phyloP scores from a whole-genome alignment of 2,329 filamentous ascomycete species.

The Botrytis medusae region DNA sequence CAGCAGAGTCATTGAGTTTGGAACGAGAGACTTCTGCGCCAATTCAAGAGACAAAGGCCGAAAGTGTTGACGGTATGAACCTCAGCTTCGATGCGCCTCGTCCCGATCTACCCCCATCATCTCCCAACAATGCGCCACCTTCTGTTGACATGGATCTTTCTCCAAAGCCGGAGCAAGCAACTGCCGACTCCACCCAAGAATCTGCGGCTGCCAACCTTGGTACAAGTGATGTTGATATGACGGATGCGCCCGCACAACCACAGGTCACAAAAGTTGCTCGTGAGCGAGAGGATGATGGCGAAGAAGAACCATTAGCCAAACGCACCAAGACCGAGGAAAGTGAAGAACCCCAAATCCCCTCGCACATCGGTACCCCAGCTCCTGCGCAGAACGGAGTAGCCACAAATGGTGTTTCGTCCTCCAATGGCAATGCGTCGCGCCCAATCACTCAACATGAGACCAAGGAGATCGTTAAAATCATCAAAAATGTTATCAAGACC shows the following conservation, averaged over 20 bases:
- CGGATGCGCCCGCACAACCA: slow-evolving; percentile 38
- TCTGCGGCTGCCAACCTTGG: background rate
- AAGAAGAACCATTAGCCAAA: slow-evolving; percentile 70
- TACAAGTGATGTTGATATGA: slow-evolving; percentile 38
- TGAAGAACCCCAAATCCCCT: slow-evolving; percentile 23
- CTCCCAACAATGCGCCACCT: slow-evolving; percentile 19
- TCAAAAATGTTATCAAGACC: slow-evolving; percentile 81
- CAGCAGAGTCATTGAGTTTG: background rate
- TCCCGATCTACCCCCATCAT: slow-evolving; percentile 15
- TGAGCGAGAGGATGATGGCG: slow-evolving; percentile 73
- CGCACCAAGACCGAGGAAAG: slow-evolving; percentile 69
- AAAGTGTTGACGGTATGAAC: slow-evolving; percentile 15
- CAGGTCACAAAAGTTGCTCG: slow-evolving; percentile 61
- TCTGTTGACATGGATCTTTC: slow-evolving; percentile 13
- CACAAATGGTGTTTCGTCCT: slow-evolving; percentile 31
- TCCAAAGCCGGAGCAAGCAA: background rate
- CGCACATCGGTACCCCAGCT: slow-evolving; percentile 31
- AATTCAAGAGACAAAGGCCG: background rate
- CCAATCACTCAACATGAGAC: slow-evolving; percentile 58
- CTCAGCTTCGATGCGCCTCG: slow-evolving; percentile 21
- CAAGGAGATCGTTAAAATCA: slow-evolving; percentile 61
- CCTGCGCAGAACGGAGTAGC: slow-evolving; percentile 5
- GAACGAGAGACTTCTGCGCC: background rate
- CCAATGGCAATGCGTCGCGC: slow-evolving; percentile 14
- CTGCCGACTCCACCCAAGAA: background rate